Evolutionary conservation across 1,284 basidiomycete species (phyloP).

Genomic region (Pseudozyma sp.): DNA sequence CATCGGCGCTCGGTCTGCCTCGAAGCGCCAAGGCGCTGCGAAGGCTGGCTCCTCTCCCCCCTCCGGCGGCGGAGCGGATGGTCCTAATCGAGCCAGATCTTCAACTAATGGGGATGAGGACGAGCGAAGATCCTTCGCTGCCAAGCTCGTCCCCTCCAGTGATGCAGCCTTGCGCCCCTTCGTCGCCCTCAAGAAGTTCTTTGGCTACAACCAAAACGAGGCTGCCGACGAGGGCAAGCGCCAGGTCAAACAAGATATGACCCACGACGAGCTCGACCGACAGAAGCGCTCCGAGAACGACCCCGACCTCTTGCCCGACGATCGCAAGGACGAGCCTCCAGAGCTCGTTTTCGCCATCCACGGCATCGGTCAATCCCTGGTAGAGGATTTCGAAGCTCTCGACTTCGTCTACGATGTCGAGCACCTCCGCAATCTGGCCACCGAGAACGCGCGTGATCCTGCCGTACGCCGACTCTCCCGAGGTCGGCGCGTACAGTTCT

Average conservation of each 20-base stretch:
- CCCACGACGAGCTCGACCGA: constrained; percentile 45
- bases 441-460: constrained; percentile 44
- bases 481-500: constrained; percentile 71
- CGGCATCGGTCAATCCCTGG: constrained; percentile 63
- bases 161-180: constrained; percentile 46
- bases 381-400: constrained; percentile 55
- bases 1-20: constrained; percentile 34
- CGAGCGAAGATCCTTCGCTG: constrained; percentile 33
- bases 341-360: constrained; percentile 62
- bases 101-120: constrained; percentile 33
- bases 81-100: constrained; percentile 12
- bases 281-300: constrained; percentile 29
- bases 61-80: constrained; percentile 44
- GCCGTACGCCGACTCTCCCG: constrained; percentile 45
- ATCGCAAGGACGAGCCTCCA: constrained; percentile 56
- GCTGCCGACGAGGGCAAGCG: constrained; percentile 54
- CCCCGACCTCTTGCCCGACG: constrained; percentile 29
- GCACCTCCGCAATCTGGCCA: constrained; percentile 49
- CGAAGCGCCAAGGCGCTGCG: constrained; percentile 48
- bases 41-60: constrained; percentile 26
- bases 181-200: constrained; percentile 32
- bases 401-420: constrained; percentile 65
- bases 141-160: constrained; percentile 49
- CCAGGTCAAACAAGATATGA: constrained; percentile 53
- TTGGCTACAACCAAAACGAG: constrained; percentile 51